These are phyloP conservation scores for Xylaria sp. DNA, from an alignment of 2,329 filamentous ascomycete species.

Conservation along the genomic window DNA sequence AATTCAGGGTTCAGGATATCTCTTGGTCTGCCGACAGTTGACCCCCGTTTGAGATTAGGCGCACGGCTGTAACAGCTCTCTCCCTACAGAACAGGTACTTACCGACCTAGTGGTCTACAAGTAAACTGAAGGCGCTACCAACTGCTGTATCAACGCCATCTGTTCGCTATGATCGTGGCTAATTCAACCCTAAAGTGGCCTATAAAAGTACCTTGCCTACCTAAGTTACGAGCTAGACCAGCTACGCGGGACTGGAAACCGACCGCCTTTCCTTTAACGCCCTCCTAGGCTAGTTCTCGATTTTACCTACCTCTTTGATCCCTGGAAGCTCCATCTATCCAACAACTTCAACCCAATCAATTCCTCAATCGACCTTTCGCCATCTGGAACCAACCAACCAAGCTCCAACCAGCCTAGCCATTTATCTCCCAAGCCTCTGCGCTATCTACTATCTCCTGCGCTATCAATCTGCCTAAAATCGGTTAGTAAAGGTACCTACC, in stretches of 20 bases:
- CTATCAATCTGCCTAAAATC: background rate
- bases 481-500: background rate
- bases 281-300: background rate
- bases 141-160: too few species aligned
- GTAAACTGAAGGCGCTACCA: too few species aligned
- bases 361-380: background rate
- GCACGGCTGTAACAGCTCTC: background rate
- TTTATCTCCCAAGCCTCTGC: background rate
- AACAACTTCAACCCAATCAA: background rate
- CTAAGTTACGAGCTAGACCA: background rate
- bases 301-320: slow-evolving; percentile 19
- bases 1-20: background rate
- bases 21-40: background rate
- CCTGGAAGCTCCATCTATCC: slow-evolving; percentile 6
- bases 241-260: background rate
- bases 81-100: too few species aligned
- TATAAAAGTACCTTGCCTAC: background rate
- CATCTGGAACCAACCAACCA: background rate
- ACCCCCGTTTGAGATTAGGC: slow-evolving; percentile 2
- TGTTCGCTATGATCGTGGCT: background rate
- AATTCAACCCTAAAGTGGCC: background rate
- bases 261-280: slow-evolving; percentile 11
- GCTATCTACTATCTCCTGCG: background rate
- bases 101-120: too few species aligned
- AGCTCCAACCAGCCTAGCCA: background rate